Evolutionary conservation across 352 stramenopile genomes (phyloP), one percentile per base, ranked within the genome.

Genomic region (Phytophthora hybrid): DNA sequence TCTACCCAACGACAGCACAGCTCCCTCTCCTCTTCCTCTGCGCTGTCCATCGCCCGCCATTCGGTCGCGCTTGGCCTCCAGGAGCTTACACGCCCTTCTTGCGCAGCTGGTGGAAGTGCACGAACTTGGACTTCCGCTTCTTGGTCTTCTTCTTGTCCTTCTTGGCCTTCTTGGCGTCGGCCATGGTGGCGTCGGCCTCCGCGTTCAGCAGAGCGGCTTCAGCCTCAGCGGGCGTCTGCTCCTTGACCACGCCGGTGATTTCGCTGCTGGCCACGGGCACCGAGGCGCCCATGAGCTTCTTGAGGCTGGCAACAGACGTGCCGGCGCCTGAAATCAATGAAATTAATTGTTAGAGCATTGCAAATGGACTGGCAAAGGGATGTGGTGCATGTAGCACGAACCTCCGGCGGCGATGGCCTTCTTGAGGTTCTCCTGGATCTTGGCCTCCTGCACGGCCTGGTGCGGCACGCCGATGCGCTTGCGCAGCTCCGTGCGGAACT

Each of bases 371-470:
- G 46, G 37, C 4, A 55, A 8, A 59, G n/a, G 23, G 16, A 18
- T 11, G 39, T 19, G 55, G 37, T 26, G n/a, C 23, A 3, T 26
- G 23, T 4, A 6, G n/a, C 18, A 55, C 76, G 37, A 65, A 91
- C 87, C 86, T 64, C 94, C 84, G 6, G 77, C 64, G 34, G 88
- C 81, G 54, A 96, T 89, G 41, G 88, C 83, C 61, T 92, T 92
- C 84, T 91, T 90, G 61, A 96, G 85, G 70, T 94, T 92, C 41
- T 93, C 87, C 76, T 96, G 89, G 77, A 96, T 93, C 59, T 92
- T 89, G 63, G 83, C 84, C 61, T 94, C 85, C 71, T 91, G 85
- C 54, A 87, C 66, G 23, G 77, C 78, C 70, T 90, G 79, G 77
- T 93, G 88, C 31, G 88, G 88, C 69, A 93, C 87, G 54, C 89